Evolutionary conservation across 495 filamentous ascomycete species (phyloP), one percentile per base, ranked within the genome.

Genomic region (Pseudotulostoma volvatum): DNA sequence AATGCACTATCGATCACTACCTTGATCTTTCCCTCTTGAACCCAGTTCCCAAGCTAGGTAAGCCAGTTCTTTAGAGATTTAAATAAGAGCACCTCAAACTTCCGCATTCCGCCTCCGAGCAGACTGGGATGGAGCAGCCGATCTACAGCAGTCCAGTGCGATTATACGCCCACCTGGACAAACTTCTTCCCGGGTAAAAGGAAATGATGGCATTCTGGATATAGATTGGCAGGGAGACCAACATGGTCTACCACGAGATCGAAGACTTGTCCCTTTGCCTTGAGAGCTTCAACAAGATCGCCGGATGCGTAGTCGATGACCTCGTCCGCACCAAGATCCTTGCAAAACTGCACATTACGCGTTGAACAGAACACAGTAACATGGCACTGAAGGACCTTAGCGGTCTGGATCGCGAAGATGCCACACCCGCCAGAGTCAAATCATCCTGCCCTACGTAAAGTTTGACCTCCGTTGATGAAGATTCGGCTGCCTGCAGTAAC

Each of bases 381-480:
- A 44, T 70, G 60, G 47, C 74, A 78, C 0, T 77, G 76, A n/a
- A 73, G 41, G 2, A 57, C 52, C 51, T 80, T 81, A 7, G 78
- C 78, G 40, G 81, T 67, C 48, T 81, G 76, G 38, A 81, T 74
- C 2, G 63, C 67, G 45, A 72, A 77, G 0, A 65, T 59, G 0
- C 78, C 78, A 3, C 61, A 64, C 0, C 78, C 76, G 5, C 78
- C 79, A 0, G 68, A 73, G n/a, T n/a, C n/a, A n/a, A n/a, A n/a
- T n/a, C n/a, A n/a, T n/a, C n/a, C n/a, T n/a, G n/a, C n/a, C n/a
- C n/a, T n/a, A n/a, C n/a, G n/a, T n/a, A n/a, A n/a, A n/a, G n/a
- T n/a, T n/a, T n/a, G n/a, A 1, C 76, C 77, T 18, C 73, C 77
- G 39, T 81, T 81, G 44, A 84, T 66, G 51, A 82, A 77, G 19